phyloP scores from a whole-genome alignment of 2,329 filamentous ascomycete species.

The Cordyceps fumosorosea region DNA sequence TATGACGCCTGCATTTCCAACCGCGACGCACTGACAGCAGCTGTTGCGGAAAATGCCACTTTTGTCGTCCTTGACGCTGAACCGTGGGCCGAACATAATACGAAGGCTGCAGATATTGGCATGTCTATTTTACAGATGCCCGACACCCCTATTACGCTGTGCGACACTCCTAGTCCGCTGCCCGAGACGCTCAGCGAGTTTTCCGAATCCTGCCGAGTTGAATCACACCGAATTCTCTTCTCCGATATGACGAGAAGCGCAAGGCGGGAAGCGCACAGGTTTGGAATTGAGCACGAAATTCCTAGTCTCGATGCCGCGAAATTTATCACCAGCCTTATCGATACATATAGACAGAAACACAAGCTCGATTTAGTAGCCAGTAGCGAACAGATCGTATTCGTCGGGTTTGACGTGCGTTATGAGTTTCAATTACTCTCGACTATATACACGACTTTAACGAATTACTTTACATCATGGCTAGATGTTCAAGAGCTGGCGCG shows the following conservation, averaged over 20 bases:
- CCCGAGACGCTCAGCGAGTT: neutral
- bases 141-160: neutral
- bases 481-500: slow-evolving; percentile 1
- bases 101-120: neutral
- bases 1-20: no score
- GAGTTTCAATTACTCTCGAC: slow-evolving; percentile 1
- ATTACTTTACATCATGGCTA: slow-evolving; percentile 6
- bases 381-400: neutral
- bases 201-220: neutral
- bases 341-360: neutral
- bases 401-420: neutral
- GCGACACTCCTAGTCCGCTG: neutral
- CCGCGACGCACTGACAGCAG: no score
- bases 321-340: neutral
- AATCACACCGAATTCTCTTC: neutral
- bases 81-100: neutral
- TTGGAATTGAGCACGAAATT: neutral
- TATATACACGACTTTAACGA: neutral
- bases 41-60: no score
- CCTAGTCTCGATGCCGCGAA: neutral
- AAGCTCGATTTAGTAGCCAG: neutral
- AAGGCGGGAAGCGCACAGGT: neutral
- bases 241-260: neutral
- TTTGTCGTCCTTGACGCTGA: neutral
- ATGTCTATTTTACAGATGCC: neutral